These are phyloP conservation scores for Suillus paluster DNA, from an alignment of 768 basidiomycete genomes.

Conservation along the genomic window DNA sequence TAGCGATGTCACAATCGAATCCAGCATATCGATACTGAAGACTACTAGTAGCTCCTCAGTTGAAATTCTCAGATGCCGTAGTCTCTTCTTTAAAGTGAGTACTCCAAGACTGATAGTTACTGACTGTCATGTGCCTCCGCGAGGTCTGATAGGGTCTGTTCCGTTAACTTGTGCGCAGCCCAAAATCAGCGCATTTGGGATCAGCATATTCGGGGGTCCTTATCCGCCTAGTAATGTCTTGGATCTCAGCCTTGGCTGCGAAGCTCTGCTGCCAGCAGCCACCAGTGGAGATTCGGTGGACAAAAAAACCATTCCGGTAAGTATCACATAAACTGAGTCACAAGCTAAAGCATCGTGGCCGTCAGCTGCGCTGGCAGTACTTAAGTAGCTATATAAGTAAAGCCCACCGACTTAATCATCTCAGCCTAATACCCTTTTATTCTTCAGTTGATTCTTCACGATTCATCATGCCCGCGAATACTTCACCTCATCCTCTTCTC, in stretches of 20 bases:
- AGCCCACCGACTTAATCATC: background rate
- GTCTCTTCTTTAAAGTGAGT: too few relatives aligned
- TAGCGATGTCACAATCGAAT: too few relatives aligned
- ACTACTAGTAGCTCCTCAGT: too few relatives aligned
- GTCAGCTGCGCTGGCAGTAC: slow-evolving; percentile 17
- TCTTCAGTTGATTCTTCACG: slow-evolving; percentile 11
- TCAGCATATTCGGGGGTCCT: background rate
- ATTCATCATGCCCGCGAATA: slow-evolving; percentile 18
- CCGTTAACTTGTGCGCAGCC: background rate
- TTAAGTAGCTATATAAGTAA: slow-evolving; percentile 26
- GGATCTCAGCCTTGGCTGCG: background rate
- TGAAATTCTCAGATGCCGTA: too few relatives aligned
- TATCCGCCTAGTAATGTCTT: background rate
- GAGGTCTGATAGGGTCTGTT: too few relatives aligned
- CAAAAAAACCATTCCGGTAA: background rate
- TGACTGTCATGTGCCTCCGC: background rate
- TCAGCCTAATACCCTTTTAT: background rate
- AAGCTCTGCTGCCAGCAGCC: background rate
- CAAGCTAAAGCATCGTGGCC: slow-evolving; percentile 3
- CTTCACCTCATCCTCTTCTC: slow-evolving; percentile 9
- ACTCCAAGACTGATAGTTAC: too few relatives aligned
- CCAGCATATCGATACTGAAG: too few relatives aligned
- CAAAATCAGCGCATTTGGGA: background rate
- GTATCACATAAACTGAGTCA: background rate
- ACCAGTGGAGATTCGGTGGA: background rate